These are phyloP conservation scores for Atkinsonella hypoxylon DNA, from an alignment of 2,329 filamentous ascomycete species.

Conservation along the genomic window DNA sequence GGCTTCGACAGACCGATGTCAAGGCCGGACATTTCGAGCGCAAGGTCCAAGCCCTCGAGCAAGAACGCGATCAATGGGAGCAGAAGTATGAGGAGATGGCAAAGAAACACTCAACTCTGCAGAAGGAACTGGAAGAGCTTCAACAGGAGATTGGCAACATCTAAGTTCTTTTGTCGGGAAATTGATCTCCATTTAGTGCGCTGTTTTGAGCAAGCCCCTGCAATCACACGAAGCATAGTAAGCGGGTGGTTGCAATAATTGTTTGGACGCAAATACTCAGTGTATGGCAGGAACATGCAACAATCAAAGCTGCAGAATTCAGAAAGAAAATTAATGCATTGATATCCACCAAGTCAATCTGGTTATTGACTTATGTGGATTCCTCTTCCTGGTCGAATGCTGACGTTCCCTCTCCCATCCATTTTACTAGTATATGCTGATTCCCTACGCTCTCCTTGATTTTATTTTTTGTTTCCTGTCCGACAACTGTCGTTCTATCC, in stretches of 20 bases:
- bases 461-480: constrained; percentile 60
- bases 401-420: not conserved
- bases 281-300: constrained; percentile 17
- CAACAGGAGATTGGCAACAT: constrained; percentile 88
- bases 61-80: constrained; percentile 89
- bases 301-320: constrained; percentile 18
- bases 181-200: constrained; percentile 9
- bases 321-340: constrained; percentile 19
- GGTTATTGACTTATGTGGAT: constrained; percentile 16
- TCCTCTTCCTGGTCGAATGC: not conserved
- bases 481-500: constrained; percentile 67
- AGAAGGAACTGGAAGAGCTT: constrained; percentile 88
- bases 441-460: constrained; percentile 13
- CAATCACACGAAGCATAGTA: not conserved
- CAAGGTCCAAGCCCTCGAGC: constrained; percentile 94
- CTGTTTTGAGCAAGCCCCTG: not conserved
- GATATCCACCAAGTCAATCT: constrained; percentile 17
- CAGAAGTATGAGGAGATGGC: constrained; percentile 95
- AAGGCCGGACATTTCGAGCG: constrained; percentile 99
- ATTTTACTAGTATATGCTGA: not conserved
- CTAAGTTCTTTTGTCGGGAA: constrained; percentile 35
- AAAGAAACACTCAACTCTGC: constrained; percentile 70
- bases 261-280: constrained; percentile 14
- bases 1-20: constrained; percentile 96
- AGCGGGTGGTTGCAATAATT: constrained; percentile 2